Evolutionary conservation across 441 rosid genomes (phyloP).

Genomic region (Erodium chrysanthum): DNA sequence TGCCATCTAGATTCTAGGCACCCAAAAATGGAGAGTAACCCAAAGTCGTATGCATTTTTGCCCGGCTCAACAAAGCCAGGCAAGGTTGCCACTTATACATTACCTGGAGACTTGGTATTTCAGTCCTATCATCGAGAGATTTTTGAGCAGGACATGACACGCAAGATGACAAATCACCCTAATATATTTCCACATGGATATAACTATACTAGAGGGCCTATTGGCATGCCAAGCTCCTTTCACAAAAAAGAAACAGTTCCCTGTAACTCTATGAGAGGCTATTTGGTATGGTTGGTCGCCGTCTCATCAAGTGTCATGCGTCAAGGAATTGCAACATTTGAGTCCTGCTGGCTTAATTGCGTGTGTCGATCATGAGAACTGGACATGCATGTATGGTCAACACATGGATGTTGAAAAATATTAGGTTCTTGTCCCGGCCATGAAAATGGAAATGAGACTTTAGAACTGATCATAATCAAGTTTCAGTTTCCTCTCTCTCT

Average conservation of each 20-base stretch:
- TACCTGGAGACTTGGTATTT: not conserved
- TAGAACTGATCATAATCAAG: not conserved
- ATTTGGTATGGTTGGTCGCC: not conserved
- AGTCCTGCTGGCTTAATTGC: not conserved
- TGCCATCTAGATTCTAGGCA: too few species aligned
- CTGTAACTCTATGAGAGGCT: not conserved
- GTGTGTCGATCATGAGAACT: not conserved
- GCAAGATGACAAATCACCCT: not conserved
- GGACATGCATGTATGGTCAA: not conserved
- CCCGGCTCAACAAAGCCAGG: not conserved
- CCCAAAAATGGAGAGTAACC: not conserved
- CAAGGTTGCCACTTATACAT: not conserved
- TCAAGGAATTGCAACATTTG: not conserved
- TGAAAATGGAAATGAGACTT: not conserved
- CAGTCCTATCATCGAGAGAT: not conserved
- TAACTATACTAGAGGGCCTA: not conserved
- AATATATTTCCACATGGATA: not conserved
- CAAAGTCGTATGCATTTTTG: not conserved
- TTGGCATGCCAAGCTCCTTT: not conserved
- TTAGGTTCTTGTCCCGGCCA: not conserved
- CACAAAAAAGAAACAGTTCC: not conserved
- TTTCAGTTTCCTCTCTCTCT: not conserved
- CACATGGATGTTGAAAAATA: not conserved
- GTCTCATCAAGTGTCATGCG: not conserved
- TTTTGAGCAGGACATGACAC: not conserved